Conservation (phyloP, 257 asterid genomes). For the Nemophila menziesii region DNA sequence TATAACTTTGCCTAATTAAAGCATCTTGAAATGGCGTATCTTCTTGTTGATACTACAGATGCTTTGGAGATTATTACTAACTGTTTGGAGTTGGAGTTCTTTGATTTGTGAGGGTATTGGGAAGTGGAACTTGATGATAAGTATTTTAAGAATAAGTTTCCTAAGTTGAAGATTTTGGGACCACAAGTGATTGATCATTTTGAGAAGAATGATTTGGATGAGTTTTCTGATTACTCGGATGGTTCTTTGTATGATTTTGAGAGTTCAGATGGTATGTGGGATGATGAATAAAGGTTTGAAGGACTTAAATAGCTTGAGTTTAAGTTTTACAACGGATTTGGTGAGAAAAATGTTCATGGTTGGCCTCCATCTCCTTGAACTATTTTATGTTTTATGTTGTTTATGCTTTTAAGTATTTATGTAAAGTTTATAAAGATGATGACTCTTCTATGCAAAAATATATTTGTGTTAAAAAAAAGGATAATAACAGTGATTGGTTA, state of each 20-base stretch:
- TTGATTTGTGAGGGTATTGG: slow-evolving; percentile 43
- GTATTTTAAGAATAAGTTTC: slow-evolving; percentile 20
- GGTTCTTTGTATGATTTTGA: slow-evolving; percentile 26
- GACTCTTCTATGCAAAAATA: too few species aligned
- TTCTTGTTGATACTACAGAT: slow-evolving; percentile 16
- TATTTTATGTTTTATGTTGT: background rate
- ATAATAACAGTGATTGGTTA: too few species aligned
- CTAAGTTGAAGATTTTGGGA: slow-evolving; percentile 28
- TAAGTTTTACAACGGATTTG: slow-evolving; percentile 26
- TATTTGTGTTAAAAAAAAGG: too few species aligned
- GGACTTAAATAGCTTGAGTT: slow-evolving; percentile 22
- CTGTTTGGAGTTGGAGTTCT: slow-evolving; percentile 19
- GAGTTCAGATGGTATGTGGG: slow-evolving; percentile 30
- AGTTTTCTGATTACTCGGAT: slow-evolving; percentile 28
- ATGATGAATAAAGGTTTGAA: slow-evolving; percentile 18
- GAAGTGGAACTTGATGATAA: slow-evolving; percentile 32
- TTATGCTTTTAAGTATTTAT: background rate
- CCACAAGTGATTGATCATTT: slow-evolving; percentile 27
- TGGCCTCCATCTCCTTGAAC: slow-evolving; percentile 44
- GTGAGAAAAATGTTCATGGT: slow-evolving; percentile 21
- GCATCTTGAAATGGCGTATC: slow-evolving; percentile 35
- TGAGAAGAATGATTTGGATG: slow-evolving; percentile 27
- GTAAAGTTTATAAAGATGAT: too few species aligned
- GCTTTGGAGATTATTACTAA: slow-evolving; percentile 17
- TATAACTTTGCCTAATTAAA: slow-evolving; percentile 26